Evolutionary conservation across 2,329 filamentous ascomycete species (phyloP), one percentile per base, ranked within the genome.

Genomic region (Penicillium sp.): DNA sequence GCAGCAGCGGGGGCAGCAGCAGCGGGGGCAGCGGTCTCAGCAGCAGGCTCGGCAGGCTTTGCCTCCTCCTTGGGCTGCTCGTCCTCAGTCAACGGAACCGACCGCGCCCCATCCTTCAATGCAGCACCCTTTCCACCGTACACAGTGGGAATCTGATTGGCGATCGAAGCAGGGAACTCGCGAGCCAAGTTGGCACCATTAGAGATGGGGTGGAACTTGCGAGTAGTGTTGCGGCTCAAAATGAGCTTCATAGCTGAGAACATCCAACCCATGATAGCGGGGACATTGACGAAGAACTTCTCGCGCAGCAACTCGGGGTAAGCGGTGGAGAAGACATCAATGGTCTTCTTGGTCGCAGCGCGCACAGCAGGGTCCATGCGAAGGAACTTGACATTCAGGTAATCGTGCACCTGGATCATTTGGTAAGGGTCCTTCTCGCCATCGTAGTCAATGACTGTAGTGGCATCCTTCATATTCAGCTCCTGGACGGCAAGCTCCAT

Each of bases 241-340:
- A 93, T 88, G 19, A 90, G 76, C 79, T 91, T 92, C 79, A 92
- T 88, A 53, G 88, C 82, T 21, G 81, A 79, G 73, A 90, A 92
- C 71, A 92, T 84, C 82, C 93, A 97, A 55, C 91, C 90, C 93
- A 97, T 97, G 68, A 97, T 82, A 55, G 87, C 77, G 0, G 93
- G 93, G 6, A 97, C 91, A 69, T 97, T 97, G 77, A 97, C 90
- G 72, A 97, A 97, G 82, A 93, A 97, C 81, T 97, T 97, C 78
- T 93, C 86, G 67, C 86, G 86, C 48, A 97, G 83, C 10, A 96
- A 86, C 79, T 97, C 93, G 0, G 93, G 93, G 77, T 97, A 97
- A 64, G 90, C 90, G 64, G 85, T 86, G 51, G 87, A 85, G 73
- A 97, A 91, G 51, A 90, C 82, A 60, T 89, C 83, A 73, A 97